phyloP scores from a whole-genome alignment of 108 stramenopile genomes.

The Bacterosira constricta region DNA sequence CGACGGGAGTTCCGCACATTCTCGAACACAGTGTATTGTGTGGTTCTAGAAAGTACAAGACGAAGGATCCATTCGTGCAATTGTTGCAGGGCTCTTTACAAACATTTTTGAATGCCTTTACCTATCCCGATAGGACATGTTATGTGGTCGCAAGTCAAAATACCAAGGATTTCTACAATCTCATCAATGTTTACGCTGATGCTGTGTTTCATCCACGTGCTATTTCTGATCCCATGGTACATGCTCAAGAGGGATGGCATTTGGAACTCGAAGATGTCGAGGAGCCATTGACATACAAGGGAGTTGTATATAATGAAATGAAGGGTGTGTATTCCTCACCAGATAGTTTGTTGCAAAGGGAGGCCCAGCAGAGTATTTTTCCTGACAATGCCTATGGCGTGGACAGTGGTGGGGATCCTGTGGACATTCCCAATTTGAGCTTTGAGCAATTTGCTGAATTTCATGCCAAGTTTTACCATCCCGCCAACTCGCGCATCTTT shows the following conservation, averaged over 20 bases:
- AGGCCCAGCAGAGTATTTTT: slow-evolving; percentile 91
- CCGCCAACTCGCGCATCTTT: slow-evolving; percentile 94
- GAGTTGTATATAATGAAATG: slow-evolving; percentile 99
- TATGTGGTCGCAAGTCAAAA: slow-evolving; percentile 99
- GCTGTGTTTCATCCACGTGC: slow-evolving; percentile 96
- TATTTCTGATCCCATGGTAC: slow-evolving; percentile 87
- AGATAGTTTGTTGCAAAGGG: slow-evolving; percentile 87
- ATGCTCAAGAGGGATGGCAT: slow-evolving; percentile 98
- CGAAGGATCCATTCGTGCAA: slow-evolving; percentile 99
- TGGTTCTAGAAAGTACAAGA: slow-evolving; percentile 94
- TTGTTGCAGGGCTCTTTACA: slow-evolving; percentile 93
- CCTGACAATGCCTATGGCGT: slow-evolving; percentile 96
- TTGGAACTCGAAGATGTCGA: slow-evolving; percentile 91
- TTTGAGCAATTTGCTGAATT: slow-evolving; percentile 96
- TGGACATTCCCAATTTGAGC: slow-evolving; percentile 90
- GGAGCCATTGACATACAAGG: slow-evolving; percentile 93
- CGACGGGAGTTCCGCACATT: slow-evolving; percentile 98
- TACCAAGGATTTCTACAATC: slow-evolving; percentile 98
- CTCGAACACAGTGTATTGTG: slow-evolving; percentile 98
- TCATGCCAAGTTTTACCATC: slow-evolving; percentile 94
- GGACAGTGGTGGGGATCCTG: slow-evolving; percentile 97
- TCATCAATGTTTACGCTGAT: slow-evolving; percentile 98
- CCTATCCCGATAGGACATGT: slow-evolving; percentile 97
- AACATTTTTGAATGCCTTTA: slow-evolving; percentile 99
- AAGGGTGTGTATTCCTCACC: slow-evolving; percentile 98